Base-by-base conservation (phyloP, 1,284 basidiomycete species). In the Pseudozyma pruni region DNA sequence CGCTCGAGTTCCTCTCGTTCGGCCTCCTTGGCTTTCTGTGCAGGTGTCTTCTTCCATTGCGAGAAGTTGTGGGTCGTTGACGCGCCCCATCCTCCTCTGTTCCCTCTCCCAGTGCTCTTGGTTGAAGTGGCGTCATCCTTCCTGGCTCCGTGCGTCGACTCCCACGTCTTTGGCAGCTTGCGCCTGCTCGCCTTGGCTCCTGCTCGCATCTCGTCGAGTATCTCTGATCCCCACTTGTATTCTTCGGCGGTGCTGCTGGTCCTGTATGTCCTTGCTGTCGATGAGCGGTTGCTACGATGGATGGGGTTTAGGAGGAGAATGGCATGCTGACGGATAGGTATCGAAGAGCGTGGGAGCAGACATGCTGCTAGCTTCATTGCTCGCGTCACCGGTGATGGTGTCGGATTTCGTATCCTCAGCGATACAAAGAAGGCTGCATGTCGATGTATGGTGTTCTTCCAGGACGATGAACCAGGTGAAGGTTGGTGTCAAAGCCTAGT, bases 141-240 rank as follows among this genome's bases (percentile, higher is more conserved):
- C n/a, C 39, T 60, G 31, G 17, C 38, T 1, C 31, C 32, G 19
- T 63, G 55, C 16, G 61, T 71, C n/a, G 53, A 63, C 5, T 48
- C 53, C 67, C 67, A 71, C 20, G 61, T 71, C 41, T 71, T 71
- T 13, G 67, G 67, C 32, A 43, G 25, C 23, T 27, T 41, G 2
- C 52, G 35, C 23, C 34, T 32, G 27, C 14, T 22, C 6, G 37
- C 10, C 19, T 19, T 35, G 1, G 42, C 16, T 11, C 29, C 25
- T 5, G 51, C 38, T 7, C 56, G 46, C 62, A 66, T 66, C 52
- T 54, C 62, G 23, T 50, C 42, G 11, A 53, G 35, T 6, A 46
- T 14, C 0, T 58, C 51, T 0, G 19, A 23, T 2, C 43, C 42
- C 55, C 62, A 58, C 32, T 51, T 43, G 40, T 35, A 40, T 4